Evolutionary conservation across 2,329 filamentous ascomycete genomes (phyloP).

Genomic region (Ceratocystis diversiconidia): DNA sequence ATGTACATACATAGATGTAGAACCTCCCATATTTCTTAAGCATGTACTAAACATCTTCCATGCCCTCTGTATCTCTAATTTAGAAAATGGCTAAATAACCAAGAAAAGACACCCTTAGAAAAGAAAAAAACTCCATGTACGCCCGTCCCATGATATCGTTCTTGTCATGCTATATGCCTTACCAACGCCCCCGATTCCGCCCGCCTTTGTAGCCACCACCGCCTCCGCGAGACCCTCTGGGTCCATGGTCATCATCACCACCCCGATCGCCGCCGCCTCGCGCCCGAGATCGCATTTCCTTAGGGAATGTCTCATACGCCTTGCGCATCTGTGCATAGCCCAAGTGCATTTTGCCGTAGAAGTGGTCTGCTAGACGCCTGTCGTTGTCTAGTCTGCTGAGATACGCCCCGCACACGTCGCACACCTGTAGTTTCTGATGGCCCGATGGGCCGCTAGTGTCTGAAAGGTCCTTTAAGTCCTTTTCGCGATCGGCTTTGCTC

Average conservation of each 20-base stretch:
- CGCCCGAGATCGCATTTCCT: constrained; percentile 64
- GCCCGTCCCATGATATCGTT: constrained; percentile 2
- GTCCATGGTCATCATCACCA: constrained; percentile 33
- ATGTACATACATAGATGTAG: too few relatives aligned
- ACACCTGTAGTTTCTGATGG: constrained; percentile 96
- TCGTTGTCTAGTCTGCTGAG: constrained; percentile 88
- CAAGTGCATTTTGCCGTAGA: constrained; percentile 98
- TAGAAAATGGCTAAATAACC: not conserved
- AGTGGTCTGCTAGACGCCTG: constrained; percentile 83
- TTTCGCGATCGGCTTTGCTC: constrained; percentile 69
- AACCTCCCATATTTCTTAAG: too few relatives aligned
- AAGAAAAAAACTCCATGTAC: not conserved
- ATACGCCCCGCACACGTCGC: constrained; percentile 95
- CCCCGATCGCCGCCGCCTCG: constrained; percentile 37
- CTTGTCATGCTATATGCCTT: constrained; percentile 9
- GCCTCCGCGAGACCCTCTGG: constrained; percentile 34
- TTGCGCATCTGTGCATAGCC: constrained; percentile 98
- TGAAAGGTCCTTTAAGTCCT: constrained; percentile 75
- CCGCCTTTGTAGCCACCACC: constrained; percentile 35
- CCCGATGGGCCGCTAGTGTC: constrained; percentile 88
- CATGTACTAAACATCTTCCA: not conserved
- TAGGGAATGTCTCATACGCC: constrained; percentile 72
- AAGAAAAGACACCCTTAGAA: not conserved
- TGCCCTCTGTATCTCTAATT: not conserved
- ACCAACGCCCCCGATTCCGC: constrained; percentile 38